Evolutionary conservation across 768 basidiomycete genomes (phyloP), one percentile per base, ranked within the genome.

Genomic region (Boletus sp.): DNA sequence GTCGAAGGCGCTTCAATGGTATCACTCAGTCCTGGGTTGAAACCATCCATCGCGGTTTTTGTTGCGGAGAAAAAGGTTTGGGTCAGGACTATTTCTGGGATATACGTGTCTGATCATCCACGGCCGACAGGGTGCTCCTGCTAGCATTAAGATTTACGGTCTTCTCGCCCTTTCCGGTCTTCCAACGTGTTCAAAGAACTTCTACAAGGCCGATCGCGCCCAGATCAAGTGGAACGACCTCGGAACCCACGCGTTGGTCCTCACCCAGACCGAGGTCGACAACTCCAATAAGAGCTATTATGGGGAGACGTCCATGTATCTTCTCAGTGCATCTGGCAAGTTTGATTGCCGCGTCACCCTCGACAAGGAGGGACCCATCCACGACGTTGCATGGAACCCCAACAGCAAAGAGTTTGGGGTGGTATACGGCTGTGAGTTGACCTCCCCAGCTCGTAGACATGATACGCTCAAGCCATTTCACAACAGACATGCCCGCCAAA

Each of bases 221-320:
- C 83, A 83, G 64, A 87, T 99, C 72, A 98, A 98, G 73, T 99
- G 96, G 96, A 98, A 98, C 66, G 84, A 83, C 8, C 82, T 94
- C 17, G 97, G 96, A 19, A 96, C 94, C 0, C 91, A 92, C 65
- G 88, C 95, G 2, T 77, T 99, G 51, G 80, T 98, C 55, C 73
- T 98, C 35, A 95, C 96, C 0, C 93, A 95, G 66, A 96, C 95
- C 5, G 97, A 99, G 64, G 95, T 98, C 50, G 96, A 99, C 67
- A 92, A 91, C 68, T 88, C 91, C 43, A 96, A 96, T 72, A 97
- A 91, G 81, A 94, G 88, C 64, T 99, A 99, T 71, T 99, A 98
- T 61, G 97, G 97, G 50, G 96, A 98, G 77, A 97, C 95, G 3
- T 91, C 92, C 49, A 76, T 99, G 65, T 98, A 96, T 73, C 80